Conservation (phyloP, 2,329 filamentous ascomycete genomes). For the Rhinocladiella mackenziei region DNA sequence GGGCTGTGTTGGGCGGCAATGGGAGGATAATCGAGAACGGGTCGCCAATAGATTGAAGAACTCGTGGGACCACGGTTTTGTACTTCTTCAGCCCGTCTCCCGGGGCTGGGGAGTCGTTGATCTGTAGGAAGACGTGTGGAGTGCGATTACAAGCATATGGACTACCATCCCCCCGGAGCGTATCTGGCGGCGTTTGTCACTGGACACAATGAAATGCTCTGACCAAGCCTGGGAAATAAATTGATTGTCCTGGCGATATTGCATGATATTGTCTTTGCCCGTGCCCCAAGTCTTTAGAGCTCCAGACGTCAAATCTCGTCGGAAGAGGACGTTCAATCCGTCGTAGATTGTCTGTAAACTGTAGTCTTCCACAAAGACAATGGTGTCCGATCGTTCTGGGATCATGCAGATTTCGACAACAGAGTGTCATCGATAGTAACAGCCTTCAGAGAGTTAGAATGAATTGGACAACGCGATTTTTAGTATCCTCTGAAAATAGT, state of each 20-base stretch:
- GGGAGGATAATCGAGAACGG: constrained; percentile 42
- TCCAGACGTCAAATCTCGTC: constrained; percentile 40
- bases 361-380: constrained; percentile 44
- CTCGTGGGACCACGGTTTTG: constrained; percentile 31
- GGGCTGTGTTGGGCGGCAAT: constrained; percentile 34
- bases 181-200: constrained; percentile 26
- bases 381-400: constrained; percentile 40
- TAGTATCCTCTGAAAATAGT: no score
- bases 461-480: neutral
- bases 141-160: constrained; percentile 31
- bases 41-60: constrained; percentile 35
- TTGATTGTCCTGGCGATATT: constrained; percentile 42
- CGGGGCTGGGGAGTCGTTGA: constrained; percentile 34
- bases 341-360: constrained; percentile 40
- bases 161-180: neutral
- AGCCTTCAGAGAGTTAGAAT: constrained; percentile 29
- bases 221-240: constrained; percentile 37
- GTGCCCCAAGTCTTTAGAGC: constrained; percentile 41
- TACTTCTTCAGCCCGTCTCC: constrained; percentile 32
- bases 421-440: constrained; percentile 44
- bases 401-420: constrained; percentile 44
- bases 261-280: constrained; percentile 31
- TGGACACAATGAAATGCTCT: constrained; percentile 28
- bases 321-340: constrained; percentile 45
- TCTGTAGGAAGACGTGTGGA: constrained; percentile 38